Base-by-base conservation (phyloP, 2,329 filamentous ascomycete genomes). In the Penicillium brevicompactum region DNA sequence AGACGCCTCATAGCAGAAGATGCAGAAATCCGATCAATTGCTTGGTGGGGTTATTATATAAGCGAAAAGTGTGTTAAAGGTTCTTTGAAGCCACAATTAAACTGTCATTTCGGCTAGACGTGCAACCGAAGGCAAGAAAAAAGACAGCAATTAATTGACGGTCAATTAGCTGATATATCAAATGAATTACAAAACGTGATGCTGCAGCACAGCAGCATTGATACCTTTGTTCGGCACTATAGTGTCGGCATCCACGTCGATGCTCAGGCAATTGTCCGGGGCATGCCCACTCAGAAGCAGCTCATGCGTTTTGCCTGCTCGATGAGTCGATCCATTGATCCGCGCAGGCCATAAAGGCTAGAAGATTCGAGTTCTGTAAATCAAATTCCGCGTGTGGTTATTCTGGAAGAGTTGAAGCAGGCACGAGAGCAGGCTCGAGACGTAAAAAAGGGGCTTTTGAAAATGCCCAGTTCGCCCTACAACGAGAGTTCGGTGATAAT, bases 201-300 rank as follows among this genome's bases (percentile, higher is more conserved):
- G 18, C 52, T 68, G 16, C 43, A 61, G 54, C 46, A 61, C 10
- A 46, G 44, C n/a, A 62, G 55, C 27, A 70, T 69, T 43, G 41
- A 59, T 24, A 70, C 63, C 3, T 70, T 70, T 55, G 49, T 70
- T 5, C 51, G 52, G 55, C 54, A 70, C 49, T 70, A 70, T 46
- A 57, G 60, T 22, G 53, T 69, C 13, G 67, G 59, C 40, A 62
- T 71, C 18, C 22, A 70, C 41, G 51, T 70, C 13, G 56, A 71
- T 38, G 43, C 51, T 14, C 56, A 70, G 59, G 62, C 54, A 13
- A 70, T 70, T 57, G 46, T 69, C 24, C 49, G 53, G 14, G 59
- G 61, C 41, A 47, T 61, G 34, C 57, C 53, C 27, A 59, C 58
- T 44, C 18, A 69, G 50, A 70, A 64, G 22, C 37, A 59, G 34